A percentile compares a stretch with the other conserved stretches of the same genome.
These are phyloP conservation scores for Fusarium chaquense DNA, from an alignment of 2,329 filamentous ascomycete genomes.

Conservation along the genomic window DNA sequence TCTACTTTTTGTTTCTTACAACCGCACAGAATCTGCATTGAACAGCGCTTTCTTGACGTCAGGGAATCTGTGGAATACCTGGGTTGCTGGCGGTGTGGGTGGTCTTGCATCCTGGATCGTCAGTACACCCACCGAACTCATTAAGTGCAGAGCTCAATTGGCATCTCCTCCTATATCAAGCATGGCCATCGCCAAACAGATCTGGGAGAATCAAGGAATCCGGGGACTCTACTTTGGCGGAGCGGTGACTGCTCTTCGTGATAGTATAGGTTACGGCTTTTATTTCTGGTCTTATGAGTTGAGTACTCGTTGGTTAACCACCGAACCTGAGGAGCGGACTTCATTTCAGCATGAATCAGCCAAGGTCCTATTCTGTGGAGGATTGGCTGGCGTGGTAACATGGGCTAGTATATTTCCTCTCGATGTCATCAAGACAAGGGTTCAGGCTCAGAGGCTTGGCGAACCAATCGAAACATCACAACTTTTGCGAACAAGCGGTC, in stretches of 20 bases:
- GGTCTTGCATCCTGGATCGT: constrained; percentile 88
- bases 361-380: constrained; percentile 83
- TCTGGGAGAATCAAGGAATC: constrained; percentile 69
- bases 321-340: constrained; percentile 32
- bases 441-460: constrained; percentile 76
- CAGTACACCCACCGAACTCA: constrained; percentile 87
- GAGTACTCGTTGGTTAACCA: constrained; percentile 67
- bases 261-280: constrained; percentile 95
- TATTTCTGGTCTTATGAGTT: constrained; percentile 96
- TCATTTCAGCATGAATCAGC: constrained; percentile 61
- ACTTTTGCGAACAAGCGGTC: constrained; percentile 38
- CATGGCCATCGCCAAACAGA: constrained; percentile 72
- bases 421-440: constrained; percentile 90
- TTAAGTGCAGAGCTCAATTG: constrained; percentile 90
- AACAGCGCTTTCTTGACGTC: constrained; percentile 52
- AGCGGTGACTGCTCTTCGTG: constrained; percentile 81
- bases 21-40: constrained; percentile 78
- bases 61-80: constrained; percentile 74
- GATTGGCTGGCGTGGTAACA: constrained; percentile 85
- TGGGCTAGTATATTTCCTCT: constrained; percentile 93
- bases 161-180: constrained; percentile 63
- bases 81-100: constrained; percentile 82
- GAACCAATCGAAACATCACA: constrained; percentile 30
- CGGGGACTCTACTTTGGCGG: constrained; percentile 86
- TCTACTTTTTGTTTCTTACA: constrained; percentile 90